Evolutionary conservation across 1,284 basidiomycete species (phyloP), one percentile per base, ranked within the genome.

Genomic region (Cryptococcus wingfieldii): DNA sequence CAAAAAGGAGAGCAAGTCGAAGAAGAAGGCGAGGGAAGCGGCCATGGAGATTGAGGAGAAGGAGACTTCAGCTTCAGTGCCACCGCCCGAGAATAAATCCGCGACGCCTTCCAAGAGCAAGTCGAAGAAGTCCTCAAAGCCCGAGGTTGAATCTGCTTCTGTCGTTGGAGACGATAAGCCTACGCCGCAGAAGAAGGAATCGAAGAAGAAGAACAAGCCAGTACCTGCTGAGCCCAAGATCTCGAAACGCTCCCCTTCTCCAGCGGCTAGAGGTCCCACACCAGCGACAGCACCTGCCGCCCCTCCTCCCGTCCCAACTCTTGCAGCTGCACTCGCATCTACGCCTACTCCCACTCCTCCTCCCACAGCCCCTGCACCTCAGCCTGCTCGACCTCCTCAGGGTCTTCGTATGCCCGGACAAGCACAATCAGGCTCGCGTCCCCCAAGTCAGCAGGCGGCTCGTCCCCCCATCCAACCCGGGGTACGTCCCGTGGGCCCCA

Each of bases 161-260:
- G 38, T 19, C 10, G 31, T 10, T 38, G 55, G 54, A 27, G 55
- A 56, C 31, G 41, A 54, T 27, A 60, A 62, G 37, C 42, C 53
- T 27, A 23, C 47, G 47, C 27, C 51, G 28, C 38, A 51, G 38
- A 59, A 61, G 50, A 63, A 66, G 55, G 61, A 65, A 42, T 43
- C 53, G 46, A 67, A 66, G 57, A 59, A 64, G 58, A 65, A 65
- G 55, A 47, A 46, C 47, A 59, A 68, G 58, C 43, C 59, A 34
- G 58, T 50, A 25, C 47, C 53, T 19, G 52, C 55, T 12, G 51
- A 50, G 3, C 51, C 53, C 41, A 46, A 50, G 39, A 47, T 53
- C 2, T 23, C 45, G 25, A 47, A 49, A 8, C 46, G 59, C 18
- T 44, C 60, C 44, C 45, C 54, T 18, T 48, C 47, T n/a, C 58